Evolutionary conservation across 129 eudicot genomes (phyloP).

Genomic region (Centaurea solstitialis): DNA sequence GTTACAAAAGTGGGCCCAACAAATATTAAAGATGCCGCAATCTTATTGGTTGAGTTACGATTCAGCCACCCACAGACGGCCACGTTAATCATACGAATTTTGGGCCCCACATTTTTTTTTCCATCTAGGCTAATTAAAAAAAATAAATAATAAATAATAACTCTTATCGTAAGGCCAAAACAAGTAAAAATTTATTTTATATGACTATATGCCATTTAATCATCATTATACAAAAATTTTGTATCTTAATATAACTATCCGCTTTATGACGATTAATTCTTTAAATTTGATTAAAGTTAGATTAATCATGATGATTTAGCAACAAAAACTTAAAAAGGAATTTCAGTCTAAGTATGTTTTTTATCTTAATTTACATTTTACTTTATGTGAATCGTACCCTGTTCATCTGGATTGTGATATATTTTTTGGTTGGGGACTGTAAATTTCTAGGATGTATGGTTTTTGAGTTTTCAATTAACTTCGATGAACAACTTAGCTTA

Average conservation of each 20-base stretch:
- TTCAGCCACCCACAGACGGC: conserved; percentile 35
- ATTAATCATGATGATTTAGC: too few relatives aligned
- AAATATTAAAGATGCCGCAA: conserved; percentile 47
- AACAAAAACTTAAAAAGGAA: too few relatives aligned
- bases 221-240: too few relatives aligned
- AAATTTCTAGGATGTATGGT: background rate
- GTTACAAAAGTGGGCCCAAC: background rate
- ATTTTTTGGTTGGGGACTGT: too few relatives aligned
- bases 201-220: too few relatives aligned
- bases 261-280: background rate
- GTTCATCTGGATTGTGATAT: too few relatives aligned
- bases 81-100: conserved; percentile 38
- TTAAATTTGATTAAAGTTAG: too few relatives aligned
- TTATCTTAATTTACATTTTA: background rate
- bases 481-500: background rate
- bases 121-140: background rate
- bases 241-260: too few relatives aligned
- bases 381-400: too few relatives aligned
- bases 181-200: too few relatives aligned
- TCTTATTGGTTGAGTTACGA: conserved; percentile 35
- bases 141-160: background rate
- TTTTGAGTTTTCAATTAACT: background rate
- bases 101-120: background rate
- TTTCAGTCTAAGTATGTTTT: too few relatives aligned
- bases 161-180: too few relatives aligned